Conservation (phyloP, 768 basidiomycete species). For the Naganishia kalamii region DNA sequence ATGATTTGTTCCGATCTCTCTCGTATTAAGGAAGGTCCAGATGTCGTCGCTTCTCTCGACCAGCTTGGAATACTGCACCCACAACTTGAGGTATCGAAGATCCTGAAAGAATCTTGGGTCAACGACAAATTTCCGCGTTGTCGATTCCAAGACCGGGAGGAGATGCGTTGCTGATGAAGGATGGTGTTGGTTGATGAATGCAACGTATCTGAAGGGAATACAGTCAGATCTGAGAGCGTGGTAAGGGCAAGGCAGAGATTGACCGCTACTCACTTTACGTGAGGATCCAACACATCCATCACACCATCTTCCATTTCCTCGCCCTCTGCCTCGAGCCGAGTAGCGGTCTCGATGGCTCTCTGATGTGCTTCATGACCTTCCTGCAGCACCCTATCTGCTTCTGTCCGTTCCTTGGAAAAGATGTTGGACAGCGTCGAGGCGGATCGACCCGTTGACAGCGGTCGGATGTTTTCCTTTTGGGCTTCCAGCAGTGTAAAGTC, state of each 20-base stretch:
- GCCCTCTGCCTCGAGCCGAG: slow-evolving; percentile 45
- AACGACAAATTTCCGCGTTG: slow-evolving; percentile 69
- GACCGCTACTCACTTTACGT: slow-evolving; percentile 55
- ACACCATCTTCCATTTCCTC: slow-evolving; percentile 57
- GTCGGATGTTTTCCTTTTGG: slow-evolving; percentile 53
- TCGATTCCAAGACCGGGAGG: slow-evolving; percentile 72
- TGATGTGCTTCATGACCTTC: slow-evolving; percentile 46
- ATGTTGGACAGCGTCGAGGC: slow-evolving; percentile 49
- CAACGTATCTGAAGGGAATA: slow-evolving; percentile 53
- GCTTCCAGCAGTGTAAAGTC: slow-evolving; percentile 50
- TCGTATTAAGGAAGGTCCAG: slow-evolving; percentile 79
- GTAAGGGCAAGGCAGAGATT: background rate
- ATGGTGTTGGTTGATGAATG: slow-evolving; percentile 81
- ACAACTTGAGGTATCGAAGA: slow-evolving; percentile 81
- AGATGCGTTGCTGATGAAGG: slow-evolving; percentile 69
- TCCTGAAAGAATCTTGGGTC: slow-evolving; percentile 76
- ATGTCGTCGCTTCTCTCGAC: slow-evolving; percentile 68
- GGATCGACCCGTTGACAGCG: slow-evolving; percentile 49
- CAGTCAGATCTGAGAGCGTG: background rate
- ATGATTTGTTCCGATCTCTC: slow-evolving; percentile 76
- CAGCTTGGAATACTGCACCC: slow-evolving; percentile 78
- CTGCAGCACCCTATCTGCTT: slow-evolving; percentile 56
- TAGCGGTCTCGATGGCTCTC: slow-evolving; percentile 46
- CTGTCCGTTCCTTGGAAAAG: slow-evolving; percentile 54
- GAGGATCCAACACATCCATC: slow-evolving; percentile 75